phyloP scores from a whole-genome alignment of 108 stramenopile genomes.

The Mediolabrus comicus region DNA sequence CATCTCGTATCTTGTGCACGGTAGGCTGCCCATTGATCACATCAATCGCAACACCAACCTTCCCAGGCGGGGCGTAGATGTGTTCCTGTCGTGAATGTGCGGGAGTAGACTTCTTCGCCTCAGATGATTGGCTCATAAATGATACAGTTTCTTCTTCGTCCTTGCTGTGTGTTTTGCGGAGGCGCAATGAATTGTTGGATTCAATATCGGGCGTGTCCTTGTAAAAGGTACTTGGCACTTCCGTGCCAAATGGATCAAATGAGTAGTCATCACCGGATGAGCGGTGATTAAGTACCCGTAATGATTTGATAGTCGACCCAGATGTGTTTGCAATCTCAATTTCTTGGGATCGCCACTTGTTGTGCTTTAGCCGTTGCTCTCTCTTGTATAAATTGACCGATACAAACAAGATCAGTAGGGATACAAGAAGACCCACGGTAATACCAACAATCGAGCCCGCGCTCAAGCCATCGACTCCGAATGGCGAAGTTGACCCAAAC shows the following conservation, averaged over 20 bases:
- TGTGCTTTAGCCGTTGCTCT: slow-evolving; percentile 26
- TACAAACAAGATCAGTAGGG: slow-evolving; percentile 15
- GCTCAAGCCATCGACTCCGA: slow-evolving; percentile 1
- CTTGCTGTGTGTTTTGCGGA: not conserved
- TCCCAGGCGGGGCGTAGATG: slow-evolving; percentile 43
- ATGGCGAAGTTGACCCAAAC: not conserved
- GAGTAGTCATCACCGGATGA: slow-evolving; percentile 35
- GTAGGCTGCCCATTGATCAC: slow-evolving; percentile 40
- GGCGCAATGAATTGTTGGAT: not conserved
- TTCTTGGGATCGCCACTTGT: slow-evolving; percentile 33
- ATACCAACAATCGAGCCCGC: slow-evolving; percentile 32
- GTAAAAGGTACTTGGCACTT: not conserved
- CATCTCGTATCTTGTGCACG: slow-evolving; percentile 46
- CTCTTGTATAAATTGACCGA: slow-evolving; percentile 26
- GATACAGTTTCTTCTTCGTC: not conserved
- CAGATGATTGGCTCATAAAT: not conserved
- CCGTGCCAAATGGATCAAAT: slow-evolving; percentile 17
- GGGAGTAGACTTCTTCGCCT: slow-evolving; percentile 11
- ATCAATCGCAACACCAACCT: slow-evolving; percentile 51
- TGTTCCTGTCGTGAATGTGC: slow-evolving; percentile 15
- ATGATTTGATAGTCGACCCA: slow-evolving; percentile 3
- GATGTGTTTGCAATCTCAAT: slow-evolving; percentile 7
- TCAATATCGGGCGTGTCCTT: not conserved
- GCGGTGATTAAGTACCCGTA: slow-evolving; percentile 9
- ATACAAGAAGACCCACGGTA: slow-evolving; percentile 21